These are phyloP conservation scores for Catharanthus roseus DNA, from an alignment of 257 asterid species.

Conservation along the genomic window DNA sequence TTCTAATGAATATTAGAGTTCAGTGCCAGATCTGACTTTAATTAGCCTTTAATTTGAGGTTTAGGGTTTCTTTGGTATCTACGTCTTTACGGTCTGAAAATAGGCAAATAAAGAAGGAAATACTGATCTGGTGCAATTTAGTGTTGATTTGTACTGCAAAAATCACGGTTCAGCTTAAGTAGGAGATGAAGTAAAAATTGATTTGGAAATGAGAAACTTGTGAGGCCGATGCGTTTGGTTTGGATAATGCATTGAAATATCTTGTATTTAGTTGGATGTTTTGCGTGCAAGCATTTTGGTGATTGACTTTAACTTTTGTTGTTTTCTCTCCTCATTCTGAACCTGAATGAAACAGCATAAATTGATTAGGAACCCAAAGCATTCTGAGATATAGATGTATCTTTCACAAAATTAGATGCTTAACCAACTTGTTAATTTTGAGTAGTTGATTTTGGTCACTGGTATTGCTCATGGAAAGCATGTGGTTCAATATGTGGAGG, in stretches of 20 bases:
- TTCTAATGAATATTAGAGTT: not conserved
- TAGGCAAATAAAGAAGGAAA: not conserved
- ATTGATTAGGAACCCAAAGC: not conserved
- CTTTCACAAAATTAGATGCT: too few species aligned
- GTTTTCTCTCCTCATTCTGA: not conserved
- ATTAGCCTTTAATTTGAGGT: not conserved
- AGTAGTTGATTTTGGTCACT: not conserved
- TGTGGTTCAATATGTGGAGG: not conserved
- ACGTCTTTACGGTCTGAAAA: not conserved
- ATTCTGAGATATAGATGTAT: not conserved
- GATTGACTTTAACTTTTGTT: not conserved
- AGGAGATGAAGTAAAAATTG: not conserved
- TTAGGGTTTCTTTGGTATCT: constrained; percentile 12
- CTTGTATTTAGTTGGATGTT: not conserved
- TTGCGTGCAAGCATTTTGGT: not conserved
- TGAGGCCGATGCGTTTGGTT: not conserved
- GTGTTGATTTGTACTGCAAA: not conserved
- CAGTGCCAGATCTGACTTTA: constrained; percentile 10
- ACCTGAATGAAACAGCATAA: not conserved
- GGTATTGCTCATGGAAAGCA: not conserved
- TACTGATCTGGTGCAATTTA: not conserved
- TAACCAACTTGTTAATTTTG: not conserved
- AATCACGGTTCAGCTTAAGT: not conserved
- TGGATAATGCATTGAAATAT: not conserved
- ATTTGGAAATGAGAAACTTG: not conserved